phyloP scores from a whole-genome alignment of 2,329 filamentous ascomycete species.

The Colletotrichum endophyticum region DNA sequence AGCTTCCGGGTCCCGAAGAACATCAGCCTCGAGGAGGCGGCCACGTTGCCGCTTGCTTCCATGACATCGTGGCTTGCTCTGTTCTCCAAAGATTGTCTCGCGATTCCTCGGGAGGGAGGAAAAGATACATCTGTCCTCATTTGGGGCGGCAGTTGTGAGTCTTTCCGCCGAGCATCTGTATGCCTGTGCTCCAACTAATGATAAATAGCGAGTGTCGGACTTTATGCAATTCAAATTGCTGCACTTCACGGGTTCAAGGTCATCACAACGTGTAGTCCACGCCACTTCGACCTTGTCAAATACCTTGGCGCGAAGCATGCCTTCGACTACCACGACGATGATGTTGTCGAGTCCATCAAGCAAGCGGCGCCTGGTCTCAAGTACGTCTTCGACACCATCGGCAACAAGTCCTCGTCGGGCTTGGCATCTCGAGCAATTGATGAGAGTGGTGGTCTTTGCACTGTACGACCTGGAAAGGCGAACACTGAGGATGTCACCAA shows the following conservation, averaged over 20 bases:
- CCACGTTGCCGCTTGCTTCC: slow-evolving; percentile 42
- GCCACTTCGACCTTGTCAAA: slow-evolving; percentile 34
- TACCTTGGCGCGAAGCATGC: slow-evolving; percentile 35
- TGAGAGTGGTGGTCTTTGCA: slow-evolving; percentile 34
- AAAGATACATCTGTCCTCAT: slow-evolving; percentile 34
- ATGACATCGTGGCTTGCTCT: slow-evolving; percentile 43
- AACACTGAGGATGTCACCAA: slow-evolving; percentile 38
- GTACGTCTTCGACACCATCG: slow-evolving; percentile 48
- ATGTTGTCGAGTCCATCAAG: slow-evolving; percentile 39
- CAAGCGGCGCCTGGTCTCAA: slow-evolving; percentile 33
- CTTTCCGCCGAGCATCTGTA: accelerated
- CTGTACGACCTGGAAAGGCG: slow-evolving; percentile 43
- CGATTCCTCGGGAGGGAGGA: slow-evolving; percentile 28
- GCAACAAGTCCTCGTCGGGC: slow-evolving; percentile 37
- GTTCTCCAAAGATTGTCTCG: slow-evolving; percentile 40
- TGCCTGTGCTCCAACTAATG: not conserved
- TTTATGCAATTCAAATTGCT: slow-evolving; percentile 40
- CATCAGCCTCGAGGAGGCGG: slow-evolving; percentile 34
- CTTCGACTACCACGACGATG: slow-evolving; percentile 43
- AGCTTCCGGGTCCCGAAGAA: slow-evolving; percentile 40
- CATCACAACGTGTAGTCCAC: slow-evolving; percentile 38
- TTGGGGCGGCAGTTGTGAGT: slow-evolving; percentile 48
- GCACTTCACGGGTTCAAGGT: slow-evolving; percentile 33
- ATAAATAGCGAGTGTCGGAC: slow-evolving; percentile 38
- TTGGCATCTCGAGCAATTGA: slow-evolving; percentile 33